A percentile compares a stretch with the other conserved stretches of the same genome.
Conservation (phyloP, 179 eudicot species). For the Spergularia azorica region DNA sequence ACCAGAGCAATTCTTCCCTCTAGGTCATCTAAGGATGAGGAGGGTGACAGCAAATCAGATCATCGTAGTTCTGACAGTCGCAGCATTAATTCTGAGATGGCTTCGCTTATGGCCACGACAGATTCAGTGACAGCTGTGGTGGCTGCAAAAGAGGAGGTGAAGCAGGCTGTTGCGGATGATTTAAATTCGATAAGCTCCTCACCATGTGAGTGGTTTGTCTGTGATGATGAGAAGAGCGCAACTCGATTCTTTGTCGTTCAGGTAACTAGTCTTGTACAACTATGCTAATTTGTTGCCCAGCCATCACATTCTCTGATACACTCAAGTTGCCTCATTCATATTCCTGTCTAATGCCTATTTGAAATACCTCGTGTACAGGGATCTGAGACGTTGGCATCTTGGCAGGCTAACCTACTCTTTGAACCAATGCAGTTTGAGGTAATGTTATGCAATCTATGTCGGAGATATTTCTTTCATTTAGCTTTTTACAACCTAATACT, state of each 20-base stretch:
- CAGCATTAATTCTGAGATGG: conserved; percentile 51
- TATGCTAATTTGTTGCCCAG: not conserved
- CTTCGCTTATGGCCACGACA: conserved; percentile 85
- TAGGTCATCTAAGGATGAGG: conserved; percentile 37
- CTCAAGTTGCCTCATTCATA: not conserved
- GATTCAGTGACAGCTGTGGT: conserved; percentile 92
- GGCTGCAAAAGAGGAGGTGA: conserved; percentile 95
- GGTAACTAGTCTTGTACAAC: conserved; percentile 37
- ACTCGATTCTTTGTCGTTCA: conserved; percentile 88
- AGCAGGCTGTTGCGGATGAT: conserved; percentile 98
- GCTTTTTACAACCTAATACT: no score
- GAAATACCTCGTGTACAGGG: conserved; percentile 46
- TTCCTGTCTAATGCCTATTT: not conserved
- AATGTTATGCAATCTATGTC: not conserved
- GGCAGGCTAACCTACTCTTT: conserved; percentile 96
- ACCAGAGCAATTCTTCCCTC: conserved; percentile 61
- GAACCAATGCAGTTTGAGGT: conserved; percentile 95
- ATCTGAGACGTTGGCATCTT: conserved; percentile 88
- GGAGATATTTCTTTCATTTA: no score
- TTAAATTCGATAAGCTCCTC: conserved; percentile 66
- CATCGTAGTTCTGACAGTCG: conserved; percentile 15
- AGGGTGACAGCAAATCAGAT: conserved; percentile 30
- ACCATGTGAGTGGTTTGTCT: conserved; percentile 97
- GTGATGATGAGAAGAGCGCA: conserved; percentile 76
- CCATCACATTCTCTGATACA: not conserved